These are phyloP conservation scores for Alternaria panax DNA, from an alignment of 2,329 filamentous ascomycete genomes.

Conservation along the genomic window DNA sequence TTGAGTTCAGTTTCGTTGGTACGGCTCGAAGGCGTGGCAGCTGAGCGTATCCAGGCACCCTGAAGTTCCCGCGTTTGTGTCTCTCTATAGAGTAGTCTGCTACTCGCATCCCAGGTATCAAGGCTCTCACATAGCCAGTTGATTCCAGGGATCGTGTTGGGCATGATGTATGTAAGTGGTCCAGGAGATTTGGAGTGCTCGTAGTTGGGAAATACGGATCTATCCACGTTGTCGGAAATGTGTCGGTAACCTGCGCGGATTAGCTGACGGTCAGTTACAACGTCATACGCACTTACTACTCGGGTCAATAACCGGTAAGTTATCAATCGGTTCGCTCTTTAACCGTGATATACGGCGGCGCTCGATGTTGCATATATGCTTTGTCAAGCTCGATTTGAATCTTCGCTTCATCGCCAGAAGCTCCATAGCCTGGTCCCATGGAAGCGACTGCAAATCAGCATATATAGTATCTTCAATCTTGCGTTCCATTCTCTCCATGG, in stretches of 20 bases:
- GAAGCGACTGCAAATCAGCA: slow-evolving; percentile 35
- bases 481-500: slow-evolving; percentile 40
- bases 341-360: slow-evolving; percentile 42
- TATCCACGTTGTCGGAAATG: slow-evolving; percentile 40
- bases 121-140: slow-evolving; percentile 15
- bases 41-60: not conserved
- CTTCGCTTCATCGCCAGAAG: slow-evolving; percentile 33
- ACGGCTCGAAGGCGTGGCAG: not conserved
- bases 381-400: slow-evolving; percentile 39
- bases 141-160: slow-evolving; percentile 17
- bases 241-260: slow-evolving; percentile 26
- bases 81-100: slow-evolving; percentile 22
- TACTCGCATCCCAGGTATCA: slow-evolving; percentile 14
- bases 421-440: slow-evolving; percentile 40
- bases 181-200: slow-evolving; percentile 14
- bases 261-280: slow-evolving; percentile 5
- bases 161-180: slow-evolving; percentile 22
- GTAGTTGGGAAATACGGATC: slow-evolving; percentile 33
- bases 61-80: not conserved
- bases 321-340: slow-evolving; percentile 33
- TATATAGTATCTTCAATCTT: slow-evolving; percentile 36
- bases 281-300: slow-evolving; percentile 24
- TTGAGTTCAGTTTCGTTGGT: not conserved
- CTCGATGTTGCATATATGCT: slow-evolving; percentile 43
- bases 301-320: slow-evolving; percentile 23